Percentiles rank a stretch among this genome's conserved stretches.
Conservation (phyloP, 768 basidiomycete genomes). For the Clavulina sp. region DNA sequence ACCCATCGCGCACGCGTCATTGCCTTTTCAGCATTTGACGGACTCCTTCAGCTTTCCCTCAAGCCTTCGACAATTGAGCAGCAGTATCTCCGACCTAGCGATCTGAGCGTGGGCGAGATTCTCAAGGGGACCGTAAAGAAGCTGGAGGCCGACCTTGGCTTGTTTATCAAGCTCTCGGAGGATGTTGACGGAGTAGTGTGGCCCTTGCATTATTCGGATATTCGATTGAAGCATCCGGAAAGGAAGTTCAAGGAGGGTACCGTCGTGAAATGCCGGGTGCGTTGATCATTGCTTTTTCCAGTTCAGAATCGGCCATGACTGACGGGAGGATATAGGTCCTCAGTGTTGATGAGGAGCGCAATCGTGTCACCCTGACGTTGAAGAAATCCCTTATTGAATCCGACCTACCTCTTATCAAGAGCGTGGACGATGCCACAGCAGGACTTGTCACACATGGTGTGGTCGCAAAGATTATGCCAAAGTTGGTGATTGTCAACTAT, state of each 20-base stretch:
- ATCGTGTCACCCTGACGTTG: slow-evolving; percentile 70
- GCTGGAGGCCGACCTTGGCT: slow-evolving; percentile 54
- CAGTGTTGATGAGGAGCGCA: slow-evolving; percentile 60
- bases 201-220: slow-evolving; percentile 92
- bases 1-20: slow-evolving; percentile 74
- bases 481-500: slow-evolving; percentile 70
- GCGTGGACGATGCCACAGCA: slow-evolving; percentile 44
- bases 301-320: slow-evolving; percentile 2
- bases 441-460: slow-evolving; percentile 68
- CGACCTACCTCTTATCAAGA: slow-evolving; percentile 46
- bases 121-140: slow-evolving; percentile 71
- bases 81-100: slow-evolving; percentile 64
- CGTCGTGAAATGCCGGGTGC: slow-evolving; percentile 69
- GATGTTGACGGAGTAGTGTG: slow-evolving; percentile 85
- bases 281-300: slow-evolving; percentile 15
- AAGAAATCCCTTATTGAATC: slow-evolving; percentile 85
- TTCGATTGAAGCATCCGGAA: slow-evolving; percentile 81
- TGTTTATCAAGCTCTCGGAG: slow-evolving; percentile 77
- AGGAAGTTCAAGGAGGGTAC: slow-evolving; percentile 75
- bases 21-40: slow-evolving; percentile 73
- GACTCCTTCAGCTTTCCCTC: slow-evolving; percentile 72
- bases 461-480: slow-evolving; percentile 67
- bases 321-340: slow-evolving; percentile 37
- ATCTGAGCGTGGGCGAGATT: slow-evolving; percentile 71
- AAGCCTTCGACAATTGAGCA: slow-evolving; percentile 69